These are phyloP conservation scores for Penicillium aurantiogriseum DNA, from an alignment of 2,329 filamentous ascomycete species.

Conservation along the genomic window DNA sequence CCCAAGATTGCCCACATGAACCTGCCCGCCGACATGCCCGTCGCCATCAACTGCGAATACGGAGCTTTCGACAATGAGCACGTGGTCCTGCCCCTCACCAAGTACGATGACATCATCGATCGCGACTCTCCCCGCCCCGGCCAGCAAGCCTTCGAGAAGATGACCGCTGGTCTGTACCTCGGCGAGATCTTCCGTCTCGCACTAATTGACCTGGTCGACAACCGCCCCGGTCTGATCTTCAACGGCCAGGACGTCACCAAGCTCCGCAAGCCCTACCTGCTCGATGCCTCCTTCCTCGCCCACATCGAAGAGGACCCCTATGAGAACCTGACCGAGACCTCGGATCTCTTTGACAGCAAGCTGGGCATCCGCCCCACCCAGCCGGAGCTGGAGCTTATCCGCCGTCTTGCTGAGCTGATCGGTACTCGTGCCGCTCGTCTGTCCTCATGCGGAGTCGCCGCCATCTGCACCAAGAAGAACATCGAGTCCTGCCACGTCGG, in stretches of 20 bases:
- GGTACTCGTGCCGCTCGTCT: conserved; percentile 91
- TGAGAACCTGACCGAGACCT: conserved; percentile 89
- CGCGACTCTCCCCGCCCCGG: conserved; percentile 87
- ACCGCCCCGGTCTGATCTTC: conserved; percentile 72
- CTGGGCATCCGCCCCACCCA: conserved; percentile 69
- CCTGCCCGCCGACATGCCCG: conserved; percentile 75
- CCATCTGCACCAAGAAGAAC: conserved; percentile 94
- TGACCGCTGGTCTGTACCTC: conserved; percentile 92
- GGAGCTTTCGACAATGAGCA: conserved; percentile 96
- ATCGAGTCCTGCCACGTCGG: conserved; percentile 88
- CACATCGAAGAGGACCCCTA: conserved; percentile 93
- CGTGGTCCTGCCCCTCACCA: conserved; percentile 78
- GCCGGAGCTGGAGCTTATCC: conserved; percentile 83
- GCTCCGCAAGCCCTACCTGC: conserved; percentile 80
- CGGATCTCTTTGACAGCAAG: conserved; percentile 74
- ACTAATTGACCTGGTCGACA: conserved; percentile 80
- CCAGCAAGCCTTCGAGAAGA: conserved; percentile 96
- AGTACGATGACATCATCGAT: conserved; percentile 85
- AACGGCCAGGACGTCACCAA: conserved; percentile 75
- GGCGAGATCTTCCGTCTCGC: conserved; percentile 92
- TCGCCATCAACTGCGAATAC: conserved; percentile 98
- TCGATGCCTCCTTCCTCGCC: conserved; percentile 92
- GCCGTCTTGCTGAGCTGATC: conserved; percentile 87
- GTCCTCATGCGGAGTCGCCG: conserved; percentile 90
- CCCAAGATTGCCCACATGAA: conserved; percentile 93